These are phyloP conservation scores for Papiliotrema terrestris DNA, from an alignment of 1,284 basidiomycete genomes.

Conservation along the genomic window DNA sequence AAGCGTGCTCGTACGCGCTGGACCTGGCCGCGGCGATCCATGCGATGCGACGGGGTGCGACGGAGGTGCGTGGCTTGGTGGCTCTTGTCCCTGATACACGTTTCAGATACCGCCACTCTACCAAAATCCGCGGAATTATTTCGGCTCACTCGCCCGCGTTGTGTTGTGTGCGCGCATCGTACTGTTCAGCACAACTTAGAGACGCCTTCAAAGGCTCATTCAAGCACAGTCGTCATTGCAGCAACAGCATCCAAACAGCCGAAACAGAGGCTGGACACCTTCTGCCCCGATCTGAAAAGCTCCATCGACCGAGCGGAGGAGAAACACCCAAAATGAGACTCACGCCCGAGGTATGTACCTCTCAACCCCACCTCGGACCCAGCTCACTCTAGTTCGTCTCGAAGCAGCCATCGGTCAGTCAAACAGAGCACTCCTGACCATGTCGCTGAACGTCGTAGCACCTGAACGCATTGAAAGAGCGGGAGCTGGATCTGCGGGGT, in stretches of 20 bases:
- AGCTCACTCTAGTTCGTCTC: constrained; percentile 39
- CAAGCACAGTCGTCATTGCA: too few species aligned
- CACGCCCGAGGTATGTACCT: constrained; percentile 47
- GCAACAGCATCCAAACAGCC: not conserved
- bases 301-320: not conserved
- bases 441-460: constrained; percentile 45
- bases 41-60: not conserved
- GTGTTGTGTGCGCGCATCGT: too few species aligned
- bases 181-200: too few species aligned
- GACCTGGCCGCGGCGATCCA: not conserved
- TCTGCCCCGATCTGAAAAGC: not conserved
- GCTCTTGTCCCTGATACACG: too few species aligned
- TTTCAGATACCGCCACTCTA: constrained; percentile 3
- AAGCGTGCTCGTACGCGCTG: not conserved
- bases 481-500: constrained; percentile 93
- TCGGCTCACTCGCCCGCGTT: not conserved
- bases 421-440: not conserved
- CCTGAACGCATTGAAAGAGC: constrained; percentile 86
- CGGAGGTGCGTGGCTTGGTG: not conserved
- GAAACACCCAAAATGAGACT: constrained; percentile 39
- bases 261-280: not conserved
- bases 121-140: constrained; percentile 1
- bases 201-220: too few species aligned
- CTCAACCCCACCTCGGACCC: not conserved
- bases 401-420: constrained; percentile 44